Evolutionary conservation across 352 stramenopile genomes (phyloP), one percentile per base, ranked within the genome.

Genomic region (Globisporangium abappressorium): DNA sequence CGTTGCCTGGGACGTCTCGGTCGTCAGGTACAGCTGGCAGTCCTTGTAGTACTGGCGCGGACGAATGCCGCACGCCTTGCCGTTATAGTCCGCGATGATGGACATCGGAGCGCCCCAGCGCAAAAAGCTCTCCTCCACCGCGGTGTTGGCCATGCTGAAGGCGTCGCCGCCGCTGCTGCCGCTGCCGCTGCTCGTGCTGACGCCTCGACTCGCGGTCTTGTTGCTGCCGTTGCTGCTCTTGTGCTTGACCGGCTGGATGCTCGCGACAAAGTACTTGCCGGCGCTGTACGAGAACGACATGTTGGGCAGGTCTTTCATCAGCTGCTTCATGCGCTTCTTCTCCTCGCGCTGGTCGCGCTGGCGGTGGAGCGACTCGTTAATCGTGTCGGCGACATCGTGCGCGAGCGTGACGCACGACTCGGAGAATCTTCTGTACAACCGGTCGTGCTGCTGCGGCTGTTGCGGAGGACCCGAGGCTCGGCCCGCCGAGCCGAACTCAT

Each of bases 21-120:
- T 90, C 38, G 76, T 91, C 71, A 93, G 75, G 65, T 93, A 93
- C 51, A 89, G 64, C 66, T 90, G 78, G 36, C 78, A 83, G 70
- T 91, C 85, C 61, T 89, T 89, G 77, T 93, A 91, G 68, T 93
- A 91, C 69, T 91, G 80, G 11, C 85, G 81, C 26, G 85, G 80
- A 24, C 76, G 74, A 64, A 93, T 87, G 22, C 80, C 85, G 55
- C 82, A 91, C 26, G 78, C 65, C 28, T 76, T 76, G 22, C 74
- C 64, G 41, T 89, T 90, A 67, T 81, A 88, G 28, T 77, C 76
- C 18, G 84, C 75, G 8, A 91, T 65, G 20, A 93, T 64, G 2
- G 76, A 76, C 76, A 91, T 87, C 2, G 84, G 84, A 49, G 84
- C 72, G 14, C 84, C 84, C 81, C 82, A 93, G 1, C 82, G 84